phyloP scores from a whole-genome alignment of 2,329 filamentous ascomycete genomes.

The Fusarium napiforme region DNA sequence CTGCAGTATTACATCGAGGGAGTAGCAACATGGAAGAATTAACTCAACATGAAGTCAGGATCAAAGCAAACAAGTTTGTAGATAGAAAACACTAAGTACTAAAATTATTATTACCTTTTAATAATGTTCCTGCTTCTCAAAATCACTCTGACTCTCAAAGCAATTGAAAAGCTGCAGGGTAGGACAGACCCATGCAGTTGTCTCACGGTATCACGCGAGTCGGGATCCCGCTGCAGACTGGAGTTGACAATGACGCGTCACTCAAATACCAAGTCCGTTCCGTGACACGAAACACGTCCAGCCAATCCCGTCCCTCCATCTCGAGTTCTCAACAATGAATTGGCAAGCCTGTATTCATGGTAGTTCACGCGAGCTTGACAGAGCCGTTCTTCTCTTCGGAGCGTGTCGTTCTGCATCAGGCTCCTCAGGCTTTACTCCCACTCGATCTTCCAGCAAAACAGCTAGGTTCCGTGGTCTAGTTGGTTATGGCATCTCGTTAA shows the following conservation, averaged over 20 bases:
- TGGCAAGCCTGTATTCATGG: neutral
- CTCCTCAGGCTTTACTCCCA: fast-evolving
- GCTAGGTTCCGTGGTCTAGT: slow-evolving; percentile 17
- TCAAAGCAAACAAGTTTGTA: fast-evolving
- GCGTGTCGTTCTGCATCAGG: fast-evolving
- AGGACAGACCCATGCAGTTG: neutral
- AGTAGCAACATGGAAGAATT: fast-evolving
- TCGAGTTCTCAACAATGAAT: neutral
- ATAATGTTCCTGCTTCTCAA: neutral
- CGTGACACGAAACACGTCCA: neutral
- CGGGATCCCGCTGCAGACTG: neutral
- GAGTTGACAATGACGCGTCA: neutral
- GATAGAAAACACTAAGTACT: fast-evolving
- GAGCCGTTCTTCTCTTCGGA: neutral
- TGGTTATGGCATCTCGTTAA: slow-evolving; percentile 26
- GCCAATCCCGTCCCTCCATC: neutral
- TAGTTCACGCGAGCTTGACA: too few relatives aligned
- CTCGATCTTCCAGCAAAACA: neutral
- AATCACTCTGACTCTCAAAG: neutral
- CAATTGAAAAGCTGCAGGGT: neutral
- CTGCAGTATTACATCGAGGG: fast-evolving
- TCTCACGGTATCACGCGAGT: neutral
- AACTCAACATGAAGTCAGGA: neutral
- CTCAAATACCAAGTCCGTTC: too few relatives aligned
- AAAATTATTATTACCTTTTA: too few relatives aligned